Percentiles rank a stretch among this genome's conserved stretches.
Conservation (phyloP, 805 yeast genomes). For the Saccharomycopsis javanensis region DNA sequence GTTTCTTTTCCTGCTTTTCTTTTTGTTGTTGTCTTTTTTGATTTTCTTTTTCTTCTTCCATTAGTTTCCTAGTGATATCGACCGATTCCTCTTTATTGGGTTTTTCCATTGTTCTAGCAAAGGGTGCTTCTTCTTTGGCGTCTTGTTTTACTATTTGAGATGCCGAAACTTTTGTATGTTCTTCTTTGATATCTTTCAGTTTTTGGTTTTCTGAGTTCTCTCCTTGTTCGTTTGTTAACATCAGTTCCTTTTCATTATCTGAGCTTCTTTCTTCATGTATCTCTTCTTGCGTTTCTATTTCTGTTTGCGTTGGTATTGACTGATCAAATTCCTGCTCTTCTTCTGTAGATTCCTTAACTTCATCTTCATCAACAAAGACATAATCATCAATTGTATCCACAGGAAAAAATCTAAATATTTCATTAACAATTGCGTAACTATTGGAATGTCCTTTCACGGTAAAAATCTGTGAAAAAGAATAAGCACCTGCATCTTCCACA, state of each 20-base stretch:
- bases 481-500: not conserved
- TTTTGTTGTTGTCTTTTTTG: not conserved
- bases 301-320: no score
- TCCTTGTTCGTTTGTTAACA: no score
- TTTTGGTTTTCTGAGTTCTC: not conserved
- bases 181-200: not conserved
- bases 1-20: not conserved
- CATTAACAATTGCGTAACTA: not conserved
- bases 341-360: not conserved
- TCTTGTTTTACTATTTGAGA: not conserved
- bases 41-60: not conserved
- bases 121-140: not conserved
- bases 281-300: not conserved
- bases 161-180: not conserved
- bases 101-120: not conserved
- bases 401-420: not conserved
- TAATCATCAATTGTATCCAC: slow-evolving; percentile 1
- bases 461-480: not conserved
- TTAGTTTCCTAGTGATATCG: not conserved
- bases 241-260: no score
- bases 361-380: not conserved
- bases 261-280: not conserved
- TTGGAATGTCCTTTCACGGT: not conserved
- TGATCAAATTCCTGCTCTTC: not conserved
- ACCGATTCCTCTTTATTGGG: not conserved